Percentiles rank a stretch among this genome's conserved stretches.
These are phyloP conservation scores for Wickerhamomyces tratensis DNA, from an alignment of 805 yeast species.

Conservation along the genomic window DNA sequence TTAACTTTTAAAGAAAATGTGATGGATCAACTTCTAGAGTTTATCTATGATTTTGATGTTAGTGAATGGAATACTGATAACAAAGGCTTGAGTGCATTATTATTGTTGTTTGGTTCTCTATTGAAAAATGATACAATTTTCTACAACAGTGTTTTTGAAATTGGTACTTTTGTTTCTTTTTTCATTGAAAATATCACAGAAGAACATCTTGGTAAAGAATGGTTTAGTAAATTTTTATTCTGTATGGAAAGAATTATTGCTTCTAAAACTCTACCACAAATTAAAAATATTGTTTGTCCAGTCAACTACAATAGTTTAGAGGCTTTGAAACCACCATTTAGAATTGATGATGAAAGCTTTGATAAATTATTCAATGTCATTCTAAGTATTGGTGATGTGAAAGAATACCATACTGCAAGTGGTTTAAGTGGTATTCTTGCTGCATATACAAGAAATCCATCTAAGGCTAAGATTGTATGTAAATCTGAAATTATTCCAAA, in stretches of 20 bases:
- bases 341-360: slow-evolving; percentile 13
- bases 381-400: slow-evolving; percentile 29
- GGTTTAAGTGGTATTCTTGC: slow-evolving; percentile 47
- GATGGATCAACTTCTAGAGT: slow-evolving; percentile 2
- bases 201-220: slow-evolving; percentile 24
- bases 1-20: slow-evolving; percentile 29
- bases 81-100: slow-evolving; percentile 16
- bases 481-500: slow-evolving; percentile 36
- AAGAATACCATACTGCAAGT: slow-evolving; percentile 36
- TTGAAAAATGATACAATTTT: too few species aligned
- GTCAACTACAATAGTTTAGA: slow-evolving; percentile 1
- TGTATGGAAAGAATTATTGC: slow-evolving; percentile 48
- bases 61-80: too few species aligned
- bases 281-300: slow-evolving; percentile 23
- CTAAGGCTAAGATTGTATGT: slow-evolving; percentile 29
- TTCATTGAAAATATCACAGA: too few species aligned
- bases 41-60: too few species aligned
- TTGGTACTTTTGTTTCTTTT: too few species aligned
- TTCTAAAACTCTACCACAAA: slow-evolving; percentile 38
- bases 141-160: too few species aligned
- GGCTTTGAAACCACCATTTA: slow-evolving; percentile 7
- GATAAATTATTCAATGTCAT: slow-evolving; percentile 33
- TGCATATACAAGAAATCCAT: slow-evolving; percentile 38
- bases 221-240: slow-evolving; percentile 50
- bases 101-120: too few species aligned